Percentiles rank a stretch among this genome's conserved stretches.
These are phyloP conservation scores for Linum tenue DNA, from an alignment of 345 rosid species.

Conservation along the genomic window DNA sequence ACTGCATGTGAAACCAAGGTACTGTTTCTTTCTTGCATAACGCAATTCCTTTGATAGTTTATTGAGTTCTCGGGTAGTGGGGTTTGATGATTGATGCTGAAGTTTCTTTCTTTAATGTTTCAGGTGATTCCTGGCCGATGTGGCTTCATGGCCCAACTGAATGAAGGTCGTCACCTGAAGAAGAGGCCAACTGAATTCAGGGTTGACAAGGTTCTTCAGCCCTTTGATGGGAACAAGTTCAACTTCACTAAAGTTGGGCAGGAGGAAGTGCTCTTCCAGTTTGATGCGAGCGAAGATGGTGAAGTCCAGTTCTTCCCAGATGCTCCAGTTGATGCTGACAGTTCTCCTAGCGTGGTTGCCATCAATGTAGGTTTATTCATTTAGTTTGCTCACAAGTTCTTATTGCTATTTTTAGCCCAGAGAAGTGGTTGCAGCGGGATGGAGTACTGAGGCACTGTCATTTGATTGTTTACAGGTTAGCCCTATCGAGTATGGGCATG, in stretches of 20 bases:
- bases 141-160: constrained; percentile 92
- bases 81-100: constrained; percentile 1
- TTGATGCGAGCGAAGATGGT: constrained; percentile 69
- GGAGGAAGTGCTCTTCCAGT: constrained; percentile 94
- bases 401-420: background rate
- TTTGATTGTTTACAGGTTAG: constrained; percentile 53
- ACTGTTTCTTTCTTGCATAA: background rate
- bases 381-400: background rate
- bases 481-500: constrained; percentile 97
- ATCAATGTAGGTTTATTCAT: constrained; percentile 48
- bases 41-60: background rate
- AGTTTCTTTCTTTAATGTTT: constrained; percentile 11
- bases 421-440: background rate
- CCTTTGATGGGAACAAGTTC: constrained; percentile 84
- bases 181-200: constrained; percentile 95
- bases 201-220: constrained; percentile 85
- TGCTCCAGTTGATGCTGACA: constrained; percentile 56
- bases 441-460: background rate
- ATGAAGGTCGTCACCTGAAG: constrained; percentile 92
- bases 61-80: background rate
- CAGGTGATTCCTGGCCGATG: constrained; percentile 80
- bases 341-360: constrained; percentile 83
- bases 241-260: constrained; percentile 92
- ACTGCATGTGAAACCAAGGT: constrained; percentile 97
- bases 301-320: constrained; percentile 48